Base-by-base conservation (phyloP, 2,329 filamentous ascomycete species). In the Aspergillus caelatus region DNA sequence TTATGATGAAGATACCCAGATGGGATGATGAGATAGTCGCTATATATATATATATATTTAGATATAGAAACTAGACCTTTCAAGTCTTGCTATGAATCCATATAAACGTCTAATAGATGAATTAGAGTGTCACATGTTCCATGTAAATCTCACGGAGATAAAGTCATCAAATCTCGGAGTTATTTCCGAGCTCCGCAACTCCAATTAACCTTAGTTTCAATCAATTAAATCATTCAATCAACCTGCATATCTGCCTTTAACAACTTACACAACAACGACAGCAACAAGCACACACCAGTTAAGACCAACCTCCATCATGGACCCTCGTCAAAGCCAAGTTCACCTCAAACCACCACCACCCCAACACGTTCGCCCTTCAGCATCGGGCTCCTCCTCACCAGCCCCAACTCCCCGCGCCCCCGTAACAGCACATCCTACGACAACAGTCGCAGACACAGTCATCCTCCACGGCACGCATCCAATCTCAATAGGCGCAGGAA, bases 401-500 rank as follows among this genome's bases (percentile, higher is more conserved):
- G 63, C 72, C n/a, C 64, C 74, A 45, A 62, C 71, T 30, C 70
- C 75, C 4, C 73, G 75, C 59, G 74, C 79, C 9, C 77, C 78
- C 34, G 62, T 80, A 43, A 74, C 74, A 66, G 68, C 74, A 26
- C 75, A 78, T 62, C 70, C 78, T 11, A 75, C 72, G 16, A 71
- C 78, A 10, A 78, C 76, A 39, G 75, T 82, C 65, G 74, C 79
- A 60, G 78, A 81, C 62, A 74, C 73, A 4, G 72, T 72, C 5
- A 71, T 75, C 34, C 75, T 81, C 67, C 78, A 80, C 61, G 95
- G 95, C 67, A 88, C 86, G 2, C 86, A 96, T 75, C 89, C 88
- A 1, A 92, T 99, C 67, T 89, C 88, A 52, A 88, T 98, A 66
- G 89, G 89, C 62, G 85, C 91, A 28, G 89, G 93, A 72, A 89